Evolutionary conservation across 345 rosid genomes (phyloP).

Genomic region (Kandelia obovata): DNA sequence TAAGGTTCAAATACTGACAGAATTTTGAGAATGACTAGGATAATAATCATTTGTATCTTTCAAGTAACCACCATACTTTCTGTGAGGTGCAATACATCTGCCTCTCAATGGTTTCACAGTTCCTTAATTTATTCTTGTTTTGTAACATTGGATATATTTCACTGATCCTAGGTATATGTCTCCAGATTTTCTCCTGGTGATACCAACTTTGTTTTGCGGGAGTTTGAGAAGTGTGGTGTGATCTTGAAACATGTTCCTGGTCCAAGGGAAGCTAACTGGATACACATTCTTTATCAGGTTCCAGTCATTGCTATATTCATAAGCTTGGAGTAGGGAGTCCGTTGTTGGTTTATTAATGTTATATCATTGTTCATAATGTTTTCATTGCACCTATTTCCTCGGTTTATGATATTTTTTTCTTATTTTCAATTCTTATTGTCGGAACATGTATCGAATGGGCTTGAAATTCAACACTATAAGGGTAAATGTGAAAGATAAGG

Average conservation of each 20-base stretch:
- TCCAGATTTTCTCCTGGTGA: slow-evolving; percentile 82
- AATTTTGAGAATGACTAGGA: no score
- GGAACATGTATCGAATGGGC: background rate
- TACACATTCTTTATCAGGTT: slow-evolving; percentile 93
- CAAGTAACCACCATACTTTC: no score
- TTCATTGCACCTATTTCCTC: background rate
- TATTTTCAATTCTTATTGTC: slow-evolving; percentile 11
- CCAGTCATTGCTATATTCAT: slow-evolving; percentile 11
- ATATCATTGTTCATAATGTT: background rate
- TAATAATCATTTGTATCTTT: no score
- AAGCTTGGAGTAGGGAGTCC: background rate
- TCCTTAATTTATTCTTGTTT: background rate
- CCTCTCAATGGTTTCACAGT: no score
- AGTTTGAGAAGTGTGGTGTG: slow-evolving; percentile 89
- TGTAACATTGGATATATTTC: background rate
- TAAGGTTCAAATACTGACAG: no score
- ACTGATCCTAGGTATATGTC: slow-evolving; percentile 14
- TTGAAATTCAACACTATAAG: background rate
- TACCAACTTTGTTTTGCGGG: slow-evolving; percentile 85
- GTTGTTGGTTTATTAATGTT: background rate
- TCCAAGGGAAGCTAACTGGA: slow-evolving; percentile 95
- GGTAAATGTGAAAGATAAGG: background rate
- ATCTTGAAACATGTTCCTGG: slow-evolving; percentile 93
- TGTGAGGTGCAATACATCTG: no score
- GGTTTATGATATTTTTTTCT: background rate